These are phyloP conservation scores for Mycena sanguinolenta DNA, from an alignment of 768 basidiomycete genomes.

Conservation along the genomic window DNA sequence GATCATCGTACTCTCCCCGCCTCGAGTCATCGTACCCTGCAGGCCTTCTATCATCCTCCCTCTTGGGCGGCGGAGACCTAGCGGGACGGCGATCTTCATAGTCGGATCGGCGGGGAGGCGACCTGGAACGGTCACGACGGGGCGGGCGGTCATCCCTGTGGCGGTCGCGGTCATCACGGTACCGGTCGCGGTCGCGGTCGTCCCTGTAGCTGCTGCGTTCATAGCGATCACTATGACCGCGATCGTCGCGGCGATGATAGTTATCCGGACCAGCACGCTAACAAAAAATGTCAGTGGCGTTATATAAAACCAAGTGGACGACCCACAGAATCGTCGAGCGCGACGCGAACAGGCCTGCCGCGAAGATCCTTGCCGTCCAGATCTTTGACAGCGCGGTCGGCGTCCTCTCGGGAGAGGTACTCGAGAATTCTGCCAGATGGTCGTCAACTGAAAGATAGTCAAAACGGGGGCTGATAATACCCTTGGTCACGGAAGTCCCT, in stretches of 20 bases:
- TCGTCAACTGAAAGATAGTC: background rate
- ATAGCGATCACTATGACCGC: conserved; percentile 71
- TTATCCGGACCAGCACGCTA: conserved; percentile 80
- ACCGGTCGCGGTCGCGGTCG: conserved; percentile 57
- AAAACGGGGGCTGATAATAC: conserved; percentile 59
- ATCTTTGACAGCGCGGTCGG: conserved; percentile 92
- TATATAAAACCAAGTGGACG: background rate
- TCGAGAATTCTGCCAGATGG: conserved; percentile 80
- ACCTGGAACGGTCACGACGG: conserved; percentile 88
- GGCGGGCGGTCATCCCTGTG: conserved; percentile 60
- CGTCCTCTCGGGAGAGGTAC: conserved; percentile 89
- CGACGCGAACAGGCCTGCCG: conserved; percentile 83
- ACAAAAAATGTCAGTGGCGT: conserved; percentile 32
- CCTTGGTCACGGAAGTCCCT: conserved; percentile 88
- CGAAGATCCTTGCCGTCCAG: conserved; percentile 91
- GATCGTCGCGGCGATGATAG: conserved; percentile 82
- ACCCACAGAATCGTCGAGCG: conserved; percentile 72
- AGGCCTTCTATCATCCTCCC: conserved; percentile 88
- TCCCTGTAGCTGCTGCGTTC: conserved; percentile 72
- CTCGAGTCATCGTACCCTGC: conserved; percentile 94
- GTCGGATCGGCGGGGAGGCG: conserved; percentile 80
- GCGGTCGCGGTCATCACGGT: conserved; percentile 59
- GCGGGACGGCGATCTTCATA: conserved; percentile 55
- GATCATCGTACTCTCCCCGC: conserved; percentile 87
- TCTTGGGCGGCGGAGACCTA: conserved; percentile 63